Evolutionary conservation across 2,329 filamentous ascomycete genomes (phyloP).

Genomic region (Helicocarpus griseus): DNA sequence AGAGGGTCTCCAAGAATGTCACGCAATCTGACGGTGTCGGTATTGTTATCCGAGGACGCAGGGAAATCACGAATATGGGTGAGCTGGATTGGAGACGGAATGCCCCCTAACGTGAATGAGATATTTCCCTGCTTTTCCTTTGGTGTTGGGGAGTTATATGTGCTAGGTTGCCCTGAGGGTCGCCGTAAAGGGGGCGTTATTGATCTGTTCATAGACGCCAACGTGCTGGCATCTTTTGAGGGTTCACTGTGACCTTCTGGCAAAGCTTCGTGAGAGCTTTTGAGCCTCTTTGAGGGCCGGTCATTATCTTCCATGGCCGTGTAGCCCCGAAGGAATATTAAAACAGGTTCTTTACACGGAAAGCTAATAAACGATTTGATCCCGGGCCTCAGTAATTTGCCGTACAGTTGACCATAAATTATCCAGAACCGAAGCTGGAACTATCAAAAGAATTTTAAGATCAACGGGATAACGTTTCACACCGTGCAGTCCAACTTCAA

Average conservation of each 20-base stretch:
- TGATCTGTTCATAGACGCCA: constrained; percentile 22
- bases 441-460: too few species aligned
- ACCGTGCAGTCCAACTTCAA: too few species aligned
- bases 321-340: neutral
- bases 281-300: constrained; percentile 11
- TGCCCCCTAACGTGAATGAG: constrained; percentile 8
- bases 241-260: neutral
- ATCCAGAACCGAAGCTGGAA: neutral
- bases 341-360: neutral
- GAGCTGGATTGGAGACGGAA: constrained; percentile 60
- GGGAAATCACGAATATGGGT: constrained; percentile 59
- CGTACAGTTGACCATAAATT: neutral
- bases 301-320: neutral
- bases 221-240: constrained; percentile 2
- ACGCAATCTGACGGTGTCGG: constrained; percentile 53
- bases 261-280: constrained; percentile 4
- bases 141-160: neutral
- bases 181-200: constrained; percentile 19
- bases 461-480: too few species aligned
- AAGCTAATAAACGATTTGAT: neutral
- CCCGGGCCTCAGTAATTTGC: neutral
- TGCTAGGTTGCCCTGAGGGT: neutral
- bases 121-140: neutral
- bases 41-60: constrained; percentile 45
- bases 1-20: constrained; percentile 66